Conservation (phyloP, 139 green algal genomes). For the Ulvella scutata region DNA sequence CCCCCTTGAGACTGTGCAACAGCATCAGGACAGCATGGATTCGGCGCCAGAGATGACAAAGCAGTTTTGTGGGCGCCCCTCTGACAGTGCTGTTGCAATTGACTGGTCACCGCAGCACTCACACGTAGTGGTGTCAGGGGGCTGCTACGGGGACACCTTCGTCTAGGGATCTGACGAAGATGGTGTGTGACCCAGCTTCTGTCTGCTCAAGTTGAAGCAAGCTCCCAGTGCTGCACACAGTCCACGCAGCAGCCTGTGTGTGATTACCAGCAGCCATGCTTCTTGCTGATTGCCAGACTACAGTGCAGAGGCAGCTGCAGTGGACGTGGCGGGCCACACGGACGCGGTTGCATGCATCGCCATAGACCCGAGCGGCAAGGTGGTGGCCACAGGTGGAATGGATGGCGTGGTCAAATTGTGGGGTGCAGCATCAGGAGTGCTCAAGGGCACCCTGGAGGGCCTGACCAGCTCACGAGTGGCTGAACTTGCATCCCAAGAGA, state of each 20-base stretch:
- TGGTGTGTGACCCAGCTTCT: not conserved
- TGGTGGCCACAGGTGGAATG: constrained; percentile 72
- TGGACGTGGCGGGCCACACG: constrained; percentile 57
- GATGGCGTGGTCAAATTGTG: constrained; percentile 41
- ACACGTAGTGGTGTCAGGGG: constrained; percentile 56
- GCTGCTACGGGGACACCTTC: constrained; percentile 55
- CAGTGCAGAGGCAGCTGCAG: constrained; percentile 16
- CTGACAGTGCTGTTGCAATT: constrained; percentile 56
- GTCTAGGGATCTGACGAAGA: constrained; percentile 40
- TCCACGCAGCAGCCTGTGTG: too few relatives aligned
- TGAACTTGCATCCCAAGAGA: constrained; percentile 84
- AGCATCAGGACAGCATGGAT: too few relatives aligned
- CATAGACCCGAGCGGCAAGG: constrained; percentile 53
- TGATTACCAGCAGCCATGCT: not conserved
- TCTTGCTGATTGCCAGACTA: not conserved
- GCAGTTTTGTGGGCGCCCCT: not conserved
- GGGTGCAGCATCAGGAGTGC: not conserved
- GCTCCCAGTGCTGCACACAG: too few relatives aligned
- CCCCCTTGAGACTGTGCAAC: not conserved
- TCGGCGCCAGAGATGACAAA: not conserved
- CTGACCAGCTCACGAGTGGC: constrained; percentile 63
- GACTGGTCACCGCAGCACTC: constrained; percentile 41
- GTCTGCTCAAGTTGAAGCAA: too few relatives aligned
- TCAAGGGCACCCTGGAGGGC: constrained; percentile 45
- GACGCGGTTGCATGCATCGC: constrained; percentile 65